Evolutionary conservation across 208 protist species (phyloP), one percentile per base, ranked within the genome.

Genomic region (Trypanosoma mega): DNA sequence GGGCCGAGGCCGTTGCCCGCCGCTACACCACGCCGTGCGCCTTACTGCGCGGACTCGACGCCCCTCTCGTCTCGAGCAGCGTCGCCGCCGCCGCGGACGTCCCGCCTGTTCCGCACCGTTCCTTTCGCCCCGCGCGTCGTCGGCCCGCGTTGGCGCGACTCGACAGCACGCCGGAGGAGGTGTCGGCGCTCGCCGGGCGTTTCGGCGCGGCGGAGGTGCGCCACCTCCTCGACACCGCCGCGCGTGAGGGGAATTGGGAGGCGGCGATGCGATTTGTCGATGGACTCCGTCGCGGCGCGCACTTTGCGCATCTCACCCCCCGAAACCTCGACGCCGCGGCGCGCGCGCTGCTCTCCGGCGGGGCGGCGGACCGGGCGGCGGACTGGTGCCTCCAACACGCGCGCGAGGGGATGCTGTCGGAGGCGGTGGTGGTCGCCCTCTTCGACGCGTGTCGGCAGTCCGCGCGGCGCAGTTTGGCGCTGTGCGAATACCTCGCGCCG

Each of bases 351-450:
- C 66, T 90, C 8, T 47, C 63, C 16, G 60, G 80, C 0, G 56
- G 63, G 5, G 50, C 82, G 26, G 11, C 43, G 2, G 61, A 82
- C 20, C 44, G 63, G 12, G 86, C 76, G 0, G 62, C 85, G 14
- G 67, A 82, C 6, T 93, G 74, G 53, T 87, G 75, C 62, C 71
- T 93, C 39, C 54, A 59, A 24, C 85, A 82, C 49, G 78, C 63
- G 11, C 68, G 76, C 36, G 86, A 93, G 37, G 76, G 87, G 18
- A 62, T 93, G 14, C 43, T 79, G 29, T 70, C 77, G 4, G 82
- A 90, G 49, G 82, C 90, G 7, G 75, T 88, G 31, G 16, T 90
- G 1, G 62, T 86, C 1, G 61, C 77, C 1, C 60, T 93, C 5
- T 93, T 89, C 64, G 78, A 93, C 52, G 54, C 64, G 0, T 81